Evolutionary conservation across 495 filamentous ascomycete genomes (phyloP), one percentile per base, ranked within the genome.

Genomic region (Halenospora varia): DNA sequence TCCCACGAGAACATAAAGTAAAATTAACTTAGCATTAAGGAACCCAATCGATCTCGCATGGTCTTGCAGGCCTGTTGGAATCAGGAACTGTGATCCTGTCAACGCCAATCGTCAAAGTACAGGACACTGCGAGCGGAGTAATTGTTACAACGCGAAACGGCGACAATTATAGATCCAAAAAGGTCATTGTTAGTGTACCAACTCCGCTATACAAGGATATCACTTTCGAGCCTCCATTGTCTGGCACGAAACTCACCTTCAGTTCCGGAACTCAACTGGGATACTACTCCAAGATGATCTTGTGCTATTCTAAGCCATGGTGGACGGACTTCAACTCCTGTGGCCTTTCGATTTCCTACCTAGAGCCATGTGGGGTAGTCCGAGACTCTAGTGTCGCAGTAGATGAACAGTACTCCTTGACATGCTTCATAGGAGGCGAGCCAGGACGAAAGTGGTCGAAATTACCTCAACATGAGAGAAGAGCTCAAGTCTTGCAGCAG

Each of bases 371-470:
- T 1, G 48, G 62, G 1, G 69, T 80, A 13, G 62, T 67, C 1
- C 66, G 75, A 1, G 77, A 81, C 48, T 75, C 70, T 1, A 69
- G 67, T 46, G 68, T 48, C n/a, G 65, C 63, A 0, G 55, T 56
- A 2, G 68, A 73, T 40, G 48, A 46, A 0, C 70, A 76, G 45
- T 75, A 65, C 44, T 63, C 68, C 0, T 62, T 80, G 0, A 78
- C 72, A 0, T 76, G 71, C 44, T 78, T 79, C 47, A 35, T 77
- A 25, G 59, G 58, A 6, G 76, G 72, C 1, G 60, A 63, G n/a
- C 46, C 50, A 0, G 76, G 70, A 19, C 62, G 66, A 8, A 44
- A 48, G 1, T 76, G 72, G 73, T 57, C 64, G 0, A 51, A 50
- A n/a, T 49, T 65, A 0, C 44, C 63, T 0, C 48, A 56, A 1